A percentile compares a stretch with the other conserved stretches of the same genome.
These are phyloP conservation scores for Acacia crassicarpa DNA, from an alignment of 306 rosid genomes.

Conservation along the genomic window DNA sequence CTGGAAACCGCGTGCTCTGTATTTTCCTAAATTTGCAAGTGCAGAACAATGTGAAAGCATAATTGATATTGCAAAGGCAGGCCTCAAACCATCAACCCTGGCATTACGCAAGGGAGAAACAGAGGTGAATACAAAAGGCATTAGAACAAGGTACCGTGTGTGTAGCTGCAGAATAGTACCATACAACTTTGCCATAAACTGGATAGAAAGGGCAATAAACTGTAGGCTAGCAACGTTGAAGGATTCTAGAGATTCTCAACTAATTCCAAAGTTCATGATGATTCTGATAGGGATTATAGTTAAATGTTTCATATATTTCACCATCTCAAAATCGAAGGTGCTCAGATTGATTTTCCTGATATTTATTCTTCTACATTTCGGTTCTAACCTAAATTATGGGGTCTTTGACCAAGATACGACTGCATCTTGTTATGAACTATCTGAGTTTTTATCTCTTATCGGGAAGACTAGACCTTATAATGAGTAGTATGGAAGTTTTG, in stretches of 20 bases:
- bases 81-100: conserved; percentile 67
- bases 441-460: conserved; percentile 8
- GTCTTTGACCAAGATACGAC: conserved; percentile 11
- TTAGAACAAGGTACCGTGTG: conserved; percentile 79
- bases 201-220: conserved; percentile 5
- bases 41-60: conserved; percentile 71
- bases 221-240: conserved; percentile 12
- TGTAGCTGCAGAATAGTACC: conserved; percentile 16
- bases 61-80: conserved; percentile 50
- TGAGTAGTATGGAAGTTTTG: not conserved
- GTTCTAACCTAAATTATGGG: conserved; percentile 10
- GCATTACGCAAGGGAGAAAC: conserved; percentile 78
- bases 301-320: not conserved
- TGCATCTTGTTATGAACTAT: conserved; percentile 13
- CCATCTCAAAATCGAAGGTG: not conserved
- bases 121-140: conserved; percentile 52
- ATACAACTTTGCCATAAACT: not conserved
- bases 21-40: conserved; percentile 89
- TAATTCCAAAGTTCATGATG: conserved; percentile 1
- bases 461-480: not conserved
- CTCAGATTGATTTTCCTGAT: conserved; percentile 18
- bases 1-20: conserved; percentile 80
- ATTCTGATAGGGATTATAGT: conserved; percentile 11
- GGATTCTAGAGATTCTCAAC: not conserved
- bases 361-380: conserved; percentile 5